A percentile compares a stretch with the other conserved stretches of the same genome.
Conservation (phyloP, 371 early-diverging fungal genomes). For the Zychaea mexicana region DNA sequence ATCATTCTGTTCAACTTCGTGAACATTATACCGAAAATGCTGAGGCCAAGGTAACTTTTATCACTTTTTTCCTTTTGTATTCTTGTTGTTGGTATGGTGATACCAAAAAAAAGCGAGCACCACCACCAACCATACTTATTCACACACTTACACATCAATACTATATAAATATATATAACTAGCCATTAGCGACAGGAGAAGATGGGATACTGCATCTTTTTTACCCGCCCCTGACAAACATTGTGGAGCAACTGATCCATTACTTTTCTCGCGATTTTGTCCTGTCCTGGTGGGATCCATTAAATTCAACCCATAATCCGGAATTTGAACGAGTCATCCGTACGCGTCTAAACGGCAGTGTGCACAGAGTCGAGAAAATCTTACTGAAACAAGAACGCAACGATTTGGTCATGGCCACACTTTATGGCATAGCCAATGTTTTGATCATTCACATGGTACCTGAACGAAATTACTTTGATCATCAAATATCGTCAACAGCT, state of each 20-base stretch:
- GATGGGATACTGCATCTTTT: constrained; percentile 15
- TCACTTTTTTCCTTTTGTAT: not conserved
- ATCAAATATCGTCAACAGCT: too few relatives aligned
- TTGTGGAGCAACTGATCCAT: constrained; percentile 38
- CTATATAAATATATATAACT: not conserved
- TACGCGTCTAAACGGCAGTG: constrained; percentile 31
- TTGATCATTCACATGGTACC: constrained; percentile 59
- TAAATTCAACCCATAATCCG: constrained; percentile 30
- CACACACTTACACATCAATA: not conserved
- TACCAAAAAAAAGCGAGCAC: not conserved
- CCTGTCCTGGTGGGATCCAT: constrained; percentile 48
- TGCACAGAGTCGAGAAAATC: constrained; percentile 38
- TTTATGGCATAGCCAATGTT: constrained; percentile 52
- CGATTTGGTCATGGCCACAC: constrained; percentile 48
- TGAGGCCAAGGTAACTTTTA: not conserved
- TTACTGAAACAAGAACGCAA: constrained; percentile 49
- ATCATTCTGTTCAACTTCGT: not conserved
- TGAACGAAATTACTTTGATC: too few relatives aligned
- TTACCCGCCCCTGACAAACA: constrained; percentile 34
- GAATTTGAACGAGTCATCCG: constrained; percentile 33
- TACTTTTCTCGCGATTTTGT: constrained; percentile 55
- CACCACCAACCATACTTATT: not conserved
- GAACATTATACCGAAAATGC: not conserved
- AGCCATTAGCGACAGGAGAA: not conserved
- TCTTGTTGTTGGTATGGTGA: not conserved